A percentile compares a stretch with the other conserved stretches of the same genome.
phyloP scores from a whole-genome alignment of 768 basidiomycete genomes.

The Rubroboletus pulcherrimus region DNA sequence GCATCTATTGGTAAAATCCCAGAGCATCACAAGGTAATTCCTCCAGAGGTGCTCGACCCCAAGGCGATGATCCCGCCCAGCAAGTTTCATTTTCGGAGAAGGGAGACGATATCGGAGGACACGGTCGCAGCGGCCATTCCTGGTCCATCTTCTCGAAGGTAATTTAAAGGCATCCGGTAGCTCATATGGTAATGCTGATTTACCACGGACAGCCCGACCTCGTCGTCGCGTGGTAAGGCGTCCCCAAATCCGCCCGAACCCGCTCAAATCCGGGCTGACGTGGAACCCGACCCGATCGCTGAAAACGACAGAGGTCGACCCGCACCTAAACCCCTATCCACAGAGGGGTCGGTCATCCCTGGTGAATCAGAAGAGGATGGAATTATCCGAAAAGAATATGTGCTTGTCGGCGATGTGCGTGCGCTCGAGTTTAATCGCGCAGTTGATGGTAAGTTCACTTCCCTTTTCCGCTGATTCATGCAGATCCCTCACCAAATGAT shows the following conservation, averaged over 20 bases:
- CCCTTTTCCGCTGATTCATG: neutral
- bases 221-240: conserved; percentile 18
- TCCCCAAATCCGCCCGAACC: conserved; percentile 9
- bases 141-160: conserved; percentile 21
- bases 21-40: conserved; percentile 71
- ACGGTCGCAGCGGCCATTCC: neutral
- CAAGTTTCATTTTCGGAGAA: conserved; percentile 66
- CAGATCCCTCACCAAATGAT: conserved; percentile 9
- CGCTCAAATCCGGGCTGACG: conserved; percentile 11
- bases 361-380: conserved; percentile 86
- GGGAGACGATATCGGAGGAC: conserved; percentile 20
- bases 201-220: conserved; percentile 9
- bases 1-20: conserved; percentile 46
- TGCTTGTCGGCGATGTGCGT: conserved; percentile 84
- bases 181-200: neutral
- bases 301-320: conserved; percentile 15
- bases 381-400: conserved; percentile 80
- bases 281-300: conserved; percentile 5
- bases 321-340: conserved; percentile 34
- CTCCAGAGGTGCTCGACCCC: conserved; percentile 76
- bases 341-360: conserved; percentile 67
- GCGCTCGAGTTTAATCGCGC: conserved; percentile 90
- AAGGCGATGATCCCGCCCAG: conserved; percentile 80
- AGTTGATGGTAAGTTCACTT: conserved; percentile 69
- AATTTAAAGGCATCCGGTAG: neutral